Percentiles rank a stretch among this genome's conserved stretches.
Conservation (phyloP, 805 yeast species). For the Deakozyma indianensis region DNA sequence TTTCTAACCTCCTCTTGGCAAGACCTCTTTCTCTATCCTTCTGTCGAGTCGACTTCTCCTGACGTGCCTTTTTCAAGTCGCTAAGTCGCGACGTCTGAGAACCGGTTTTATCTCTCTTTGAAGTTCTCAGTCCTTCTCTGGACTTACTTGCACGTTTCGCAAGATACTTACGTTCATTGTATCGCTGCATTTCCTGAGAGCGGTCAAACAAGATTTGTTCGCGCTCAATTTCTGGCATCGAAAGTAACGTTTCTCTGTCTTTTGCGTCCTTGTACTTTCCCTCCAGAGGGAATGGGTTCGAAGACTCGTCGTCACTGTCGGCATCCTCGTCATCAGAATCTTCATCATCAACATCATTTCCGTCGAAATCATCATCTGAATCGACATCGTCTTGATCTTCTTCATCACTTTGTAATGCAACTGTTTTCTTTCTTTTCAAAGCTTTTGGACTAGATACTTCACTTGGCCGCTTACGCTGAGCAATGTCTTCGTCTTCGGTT, state of each 20-base stretch:
- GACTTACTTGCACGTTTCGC: conserved; percentile 65
- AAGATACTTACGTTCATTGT: conserved; percentile 67
- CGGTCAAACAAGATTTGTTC: conserved; percentile 87
- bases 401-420: conserved; percentile 7
- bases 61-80: conserved; percentile 65
- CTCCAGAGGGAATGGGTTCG: conserved; percentile 84
- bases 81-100: conserved; percentile 35
- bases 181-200: conserved; percentile 80
- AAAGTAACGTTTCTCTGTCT: conserved; percentile 43
- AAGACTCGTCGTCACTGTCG: conserved; percentile 17
- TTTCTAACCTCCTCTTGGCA: conserved; percentile 1
- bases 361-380: not conserved
- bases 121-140: conserved; percentile 20
- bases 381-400: conserved; percentile 11
- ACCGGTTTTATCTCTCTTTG: conserved; percentile 22
- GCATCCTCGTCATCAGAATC: conserved; percentile 25
- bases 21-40: not conserved
- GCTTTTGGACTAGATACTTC: not conserved
- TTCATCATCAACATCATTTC: conserved; percentile 14
- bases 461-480: conserved; percentile 3
- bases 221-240: conserved; percentile 82
- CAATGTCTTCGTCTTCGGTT: conserved; percentile 9
- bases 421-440: conserved; percentile 1
- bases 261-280: conserved; percentile 76
- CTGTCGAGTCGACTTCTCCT: conserved; percentile 26